A percentile compares a stretch with the other conserved stretches of the same genome.
Conservation (phyloP, 371 early-diverging fungal species). For the Umbelopsis sp. region DNA sequence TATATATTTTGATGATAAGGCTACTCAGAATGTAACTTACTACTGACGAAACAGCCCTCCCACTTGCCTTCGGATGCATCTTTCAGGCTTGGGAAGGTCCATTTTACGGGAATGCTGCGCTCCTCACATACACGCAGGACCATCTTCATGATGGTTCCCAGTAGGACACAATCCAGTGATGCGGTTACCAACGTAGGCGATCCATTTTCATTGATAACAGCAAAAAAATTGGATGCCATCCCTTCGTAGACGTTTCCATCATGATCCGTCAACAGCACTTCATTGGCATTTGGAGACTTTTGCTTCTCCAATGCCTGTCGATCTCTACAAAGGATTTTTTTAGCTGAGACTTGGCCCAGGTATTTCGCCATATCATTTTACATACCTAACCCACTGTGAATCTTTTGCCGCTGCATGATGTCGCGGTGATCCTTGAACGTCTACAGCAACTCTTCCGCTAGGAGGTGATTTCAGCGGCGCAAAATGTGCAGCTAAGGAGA, state of each 20-base stretch:
- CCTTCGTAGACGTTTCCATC: conserved; percentile 61
- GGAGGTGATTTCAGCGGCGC: conserved; percentile 34
- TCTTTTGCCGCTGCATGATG: conserved; percentile 60
- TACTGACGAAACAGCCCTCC: conserved; percentile 65
- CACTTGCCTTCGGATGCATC: conserved; percentile 47
- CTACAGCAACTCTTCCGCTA: conserved; percentile 41
- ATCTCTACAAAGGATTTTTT: conserved; percentile 31
- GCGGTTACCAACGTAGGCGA: conserved; percentile 53
- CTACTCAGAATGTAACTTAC: conserved; percentile 33
- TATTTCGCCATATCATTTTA: not conserved
- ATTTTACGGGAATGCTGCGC: conserved; percentile 48
- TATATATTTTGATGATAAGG: not conserved
- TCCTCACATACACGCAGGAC: conserved; percentile 53
- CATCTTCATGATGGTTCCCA: conserved; percentile 65
- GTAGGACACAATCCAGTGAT: conserved; percentile 56
- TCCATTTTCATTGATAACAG: conserved; percentile 32
- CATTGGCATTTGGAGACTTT: conserved; percentile 51
- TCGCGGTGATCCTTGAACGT: conserved; percentile 50
- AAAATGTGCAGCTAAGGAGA: conserved; percentile 54
- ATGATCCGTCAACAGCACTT: conserved; percentile 57
- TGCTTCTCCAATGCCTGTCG: conserved; percentile 39
- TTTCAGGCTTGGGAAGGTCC: conserved; percentile 49
- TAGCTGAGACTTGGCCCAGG: not conserved
- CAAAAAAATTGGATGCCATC: conserved; percentile 68
- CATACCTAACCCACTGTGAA: conserved; percentile 67